Base-by-base conservation (phyloP, 1,284 basidiomycete genomes). In the Puccinia horiana region DNA sequence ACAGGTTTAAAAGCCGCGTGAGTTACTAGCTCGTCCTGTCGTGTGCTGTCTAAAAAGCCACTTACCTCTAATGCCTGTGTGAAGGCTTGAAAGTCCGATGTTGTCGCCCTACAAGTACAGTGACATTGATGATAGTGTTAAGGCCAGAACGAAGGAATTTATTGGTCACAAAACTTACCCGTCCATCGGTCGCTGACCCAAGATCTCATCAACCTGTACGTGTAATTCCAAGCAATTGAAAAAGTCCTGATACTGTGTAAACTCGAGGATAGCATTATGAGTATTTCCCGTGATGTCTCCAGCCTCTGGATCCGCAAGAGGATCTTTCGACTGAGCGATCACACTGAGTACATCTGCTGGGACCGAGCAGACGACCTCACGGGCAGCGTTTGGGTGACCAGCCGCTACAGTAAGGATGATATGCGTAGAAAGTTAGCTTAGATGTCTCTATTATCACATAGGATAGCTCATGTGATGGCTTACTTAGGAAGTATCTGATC, bases 401-500 rank as follows among this genome's bases (percentile, higher is more conserved):
- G 91, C 89, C 18, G 91, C 94, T 94, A 85, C 8, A 47, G 37
- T 20, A 52, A 49, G 18, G 14, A 40, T 40, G 8, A 63, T 9
- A 35, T 40, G 65, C 18, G 42, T 18, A 49, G 18, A 16, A 49
- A 52, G 32, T 73, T 16, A 73, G 56, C 44, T 74, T 44, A 32
- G 44, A 14, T 58, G 16, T 72, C 29, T 20, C 11, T 52, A 20
- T 20, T 4, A 14, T 44, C 12, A n/a, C n/a, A n/a, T n/a, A 42
- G 44, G 56, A 23, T 16, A 54, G 18, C 18, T 32, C 49, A 74
- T 52, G 26, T 54, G 29, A 20, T 2, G 20, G 56, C 76, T 70
- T 85, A 94, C 94, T 91, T 26, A 97, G 90, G 89, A 96, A 94
- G 86, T 94, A 94, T 20, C 95, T 91, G 81, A 94, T 87, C 75